Evolutionary conservation across 192 early-diverging fungal species (phyloP).

Genomic region (Coemansia umbellata): DNA sequence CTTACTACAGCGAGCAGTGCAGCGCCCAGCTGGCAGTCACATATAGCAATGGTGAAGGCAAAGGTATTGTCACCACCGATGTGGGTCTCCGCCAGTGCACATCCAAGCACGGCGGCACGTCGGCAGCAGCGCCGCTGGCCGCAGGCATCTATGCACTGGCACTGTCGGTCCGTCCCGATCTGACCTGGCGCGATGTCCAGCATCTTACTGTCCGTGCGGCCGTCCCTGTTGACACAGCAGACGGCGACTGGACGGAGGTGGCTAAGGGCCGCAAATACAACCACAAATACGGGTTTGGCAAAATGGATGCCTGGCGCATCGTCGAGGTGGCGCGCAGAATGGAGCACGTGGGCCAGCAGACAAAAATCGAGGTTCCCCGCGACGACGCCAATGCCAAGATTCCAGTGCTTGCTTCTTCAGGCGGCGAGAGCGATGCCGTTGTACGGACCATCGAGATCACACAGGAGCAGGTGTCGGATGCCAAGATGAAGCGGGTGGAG

Average conservation of each 20-base stretch:
- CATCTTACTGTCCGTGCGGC: constrained; percentile 77
- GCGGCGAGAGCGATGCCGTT: constrained; percentile 40
- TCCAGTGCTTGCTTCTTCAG: constrained; percentile 39
- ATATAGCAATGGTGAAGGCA: constrained; percentile 77
- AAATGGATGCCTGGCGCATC: constrained; percentile 75
- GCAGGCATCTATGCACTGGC: constrained; percentile 88
- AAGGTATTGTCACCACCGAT: constrained; percentile 88
- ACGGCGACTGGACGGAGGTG: constrained; percentile 70
- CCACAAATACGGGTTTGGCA: constrained; percentile 94
- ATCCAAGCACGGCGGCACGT: constrained; percentile 82
- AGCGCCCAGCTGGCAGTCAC: constrained; percentile 83
- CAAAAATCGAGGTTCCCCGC: constrained; percentile 46
- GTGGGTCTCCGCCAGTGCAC: constrained; percentile 73
- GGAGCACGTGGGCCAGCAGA: constrained; percentile 63
- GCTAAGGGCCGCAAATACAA: constrained; percentile 73
- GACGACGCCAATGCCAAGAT: constrained; percentile 50
- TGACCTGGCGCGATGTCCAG: constrained; percentile 94
- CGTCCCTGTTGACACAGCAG: constrained; percentile 62
- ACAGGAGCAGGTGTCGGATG: constrained; percentile 41
- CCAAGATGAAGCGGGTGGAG: constrained; percentile 62
- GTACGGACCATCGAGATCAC: constrained; percentile 45
- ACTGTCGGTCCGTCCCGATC: constrained; percentile 80
- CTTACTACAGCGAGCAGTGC: constrained; percentile 83
- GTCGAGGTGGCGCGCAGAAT: constrained; percentile 75
- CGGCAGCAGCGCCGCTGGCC: constrained; percentile 91